phyloP scores from a whole-genome alignment of 345 rosid genomes.

The Schrenkiella parvula region DNA sequence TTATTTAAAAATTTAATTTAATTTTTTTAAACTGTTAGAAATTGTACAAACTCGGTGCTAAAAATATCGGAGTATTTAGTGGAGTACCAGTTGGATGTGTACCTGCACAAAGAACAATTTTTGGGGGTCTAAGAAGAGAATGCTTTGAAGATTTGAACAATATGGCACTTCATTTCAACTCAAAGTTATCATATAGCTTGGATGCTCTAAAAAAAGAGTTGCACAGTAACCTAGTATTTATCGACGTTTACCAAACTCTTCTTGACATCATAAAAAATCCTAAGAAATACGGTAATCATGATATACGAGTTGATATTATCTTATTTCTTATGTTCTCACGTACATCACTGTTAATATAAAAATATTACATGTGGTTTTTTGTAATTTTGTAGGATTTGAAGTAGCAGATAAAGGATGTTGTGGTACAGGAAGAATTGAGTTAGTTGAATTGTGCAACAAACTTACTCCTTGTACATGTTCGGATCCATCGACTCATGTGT shows the following conservation, averaged over 20 bases:
- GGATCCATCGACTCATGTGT: constrained; percentile 30
- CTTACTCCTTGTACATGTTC: constrained; percentile 26
- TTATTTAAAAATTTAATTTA: not conserved
- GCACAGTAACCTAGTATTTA: constrained; percentile 4
- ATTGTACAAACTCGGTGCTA: constrained; percentile 7
- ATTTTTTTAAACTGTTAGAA: not conserved
- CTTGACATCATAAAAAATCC: constrained; percentile 19
- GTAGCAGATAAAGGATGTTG: constrained; percentile 35
- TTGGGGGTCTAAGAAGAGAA: constrained; percentile 17
- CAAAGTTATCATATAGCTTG: constrained; percentile 21
- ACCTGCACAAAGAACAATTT: constrained; percentile 25
- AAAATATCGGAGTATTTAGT: constrained; percentile 22
- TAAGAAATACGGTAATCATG: not conserved
- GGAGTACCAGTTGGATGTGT: constrained; percentile 25
- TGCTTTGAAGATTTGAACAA: constrained; percentile 20
- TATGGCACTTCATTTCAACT: constrained; percentile 26
- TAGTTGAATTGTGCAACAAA: constrained; percentile 15
- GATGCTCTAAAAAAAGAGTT: constrained; percentile 2
- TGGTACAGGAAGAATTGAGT: constrained; percentile 5
- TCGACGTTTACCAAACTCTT: constrained; percentile 25
- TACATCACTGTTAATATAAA: not conserved
- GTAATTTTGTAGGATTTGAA: constrained; percentile 18
- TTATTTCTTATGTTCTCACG: not conserved
- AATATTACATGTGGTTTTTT: not conserved
- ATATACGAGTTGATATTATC: not conserved